Conservation (phyloP, 805 yeast species). For the Lipomyces spencermartinsiae region DNA sequence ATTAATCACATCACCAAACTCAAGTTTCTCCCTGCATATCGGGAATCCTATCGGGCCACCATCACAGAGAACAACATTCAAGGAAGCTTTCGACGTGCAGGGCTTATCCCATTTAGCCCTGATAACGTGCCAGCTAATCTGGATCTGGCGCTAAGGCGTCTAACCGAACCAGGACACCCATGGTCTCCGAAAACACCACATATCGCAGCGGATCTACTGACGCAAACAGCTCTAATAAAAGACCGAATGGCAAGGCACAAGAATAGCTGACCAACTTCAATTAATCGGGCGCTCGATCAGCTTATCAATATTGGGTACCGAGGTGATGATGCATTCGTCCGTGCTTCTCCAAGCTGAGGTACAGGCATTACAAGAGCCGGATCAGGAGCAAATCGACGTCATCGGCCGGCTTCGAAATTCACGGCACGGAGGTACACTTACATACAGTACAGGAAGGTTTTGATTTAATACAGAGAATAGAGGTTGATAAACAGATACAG, state of each 20-base stretch:
- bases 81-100: not conserved
- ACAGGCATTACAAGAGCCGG: not conserved
- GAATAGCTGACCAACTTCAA: constrained; percentile 5
- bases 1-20: constrained; percentile 3
- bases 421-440: not conserved
- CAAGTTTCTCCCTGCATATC: too few relatives aligned
- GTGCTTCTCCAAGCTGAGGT: not conserved
- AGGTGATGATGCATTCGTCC: too few relatives aligned
- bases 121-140: constrained; percentile 1
- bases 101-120: not conserved
- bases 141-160: not conserved
- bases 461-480: not conserved
- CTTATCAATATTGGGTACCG: too few relatives aligned
- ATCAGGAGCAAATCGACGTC: constrained; percentile 1
- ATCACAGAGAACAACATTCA: too few relatives aligned
- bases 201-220: not conserved
- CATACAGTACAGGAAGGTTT: constrained; percentile 1
- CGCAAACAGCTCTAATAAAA: not conserved
- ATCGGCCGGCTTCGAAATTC: not conserved
- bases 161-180: not conserved
- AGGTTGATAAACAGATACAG: not conserved
- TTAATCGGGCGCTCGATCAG: too few relatives aligned
- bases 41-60: not conserved
- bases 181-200: not conserved
- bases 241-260: not conserved